These are phyloP conservation scores for Prunus davidiana DNA, from an alignment of 306 rosid species.

Conservation along the genomic window DNA sequence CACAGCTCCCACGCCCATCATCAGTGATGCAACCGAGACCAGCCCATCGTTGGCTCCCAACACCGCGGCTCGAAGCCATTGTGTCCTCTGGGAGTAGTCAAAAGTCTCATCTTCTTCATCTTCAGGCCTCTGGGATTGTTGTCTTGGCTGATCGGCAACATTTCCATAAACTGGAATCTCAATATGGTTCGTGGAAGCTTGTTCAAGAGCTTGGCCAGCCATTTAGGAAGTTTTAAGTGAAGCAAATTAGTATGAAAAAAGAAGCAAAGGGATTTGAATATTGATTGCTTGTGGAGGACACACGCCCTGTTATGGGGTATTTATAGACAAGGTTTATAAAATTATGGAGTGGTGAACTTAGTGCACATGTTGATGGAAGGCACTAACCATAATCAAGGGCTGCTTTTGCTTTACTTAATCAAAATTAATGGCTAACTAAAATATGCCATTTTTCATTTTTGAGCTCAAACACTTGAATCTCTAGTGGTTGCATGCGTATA, in stretches of 20 bases:
- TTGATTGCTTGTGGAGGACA: slow-evolving; percentile 38
- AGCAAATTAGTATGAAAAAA: neutral
- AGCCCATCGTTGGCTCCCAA: slow-evolving; percentile 64
- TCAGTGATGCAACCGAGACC: slow-evolving; percentile 50
- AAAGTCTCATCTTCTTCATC: slow-evolving; percentile 20
- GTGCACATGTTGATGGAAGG: slow-evolving; percentile 26
- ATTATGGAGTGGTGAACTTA: slow-evolving; percentile 5
- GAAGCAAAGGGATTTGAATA: slow-evolving; percentile 4
- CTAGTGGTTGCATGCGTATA: too few species aligned
- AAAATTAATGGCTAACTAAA: neutral
- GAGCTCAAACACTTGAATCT: too few species aligned
- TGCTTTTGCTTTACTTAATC: neutral
- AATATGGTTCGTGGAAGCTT: slow-evolving; percentile 25
- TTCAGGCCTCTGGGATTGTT: slow-evolving; percentile 10
- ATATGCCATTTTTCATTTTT: neutral
- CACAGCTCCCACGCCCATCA: slow-evolving; percentile 62
- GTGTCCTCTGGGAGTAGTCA: slow-evolving; percentile 47
- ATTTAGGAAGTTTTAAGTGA: slow-evolving; percentile 16
- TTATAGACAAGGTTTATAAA: slow-evolving; percentile 23
- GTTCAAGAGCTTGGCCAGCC: slow-evolving; percentile 39
- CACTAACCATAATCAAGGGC: slow-evolving; percentile 17
- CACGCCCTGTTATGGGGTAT: slow-evolving; percentile 27
- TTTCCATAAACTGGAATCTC: slow-evolving; percentile 37
- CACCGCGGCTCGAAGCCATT: slow-evolving; percentile 51
- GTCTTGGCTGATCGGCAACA: slow-evolving; percentile 15